A percentile compares a stretch with the other conserved stretches of the same genome.
These are phyloP conservation scores for Zymoseptoria passerinii DNA, from an alignment of 2,329 filamentous ascomycete species.

Conservation along the genomic window DNA sequence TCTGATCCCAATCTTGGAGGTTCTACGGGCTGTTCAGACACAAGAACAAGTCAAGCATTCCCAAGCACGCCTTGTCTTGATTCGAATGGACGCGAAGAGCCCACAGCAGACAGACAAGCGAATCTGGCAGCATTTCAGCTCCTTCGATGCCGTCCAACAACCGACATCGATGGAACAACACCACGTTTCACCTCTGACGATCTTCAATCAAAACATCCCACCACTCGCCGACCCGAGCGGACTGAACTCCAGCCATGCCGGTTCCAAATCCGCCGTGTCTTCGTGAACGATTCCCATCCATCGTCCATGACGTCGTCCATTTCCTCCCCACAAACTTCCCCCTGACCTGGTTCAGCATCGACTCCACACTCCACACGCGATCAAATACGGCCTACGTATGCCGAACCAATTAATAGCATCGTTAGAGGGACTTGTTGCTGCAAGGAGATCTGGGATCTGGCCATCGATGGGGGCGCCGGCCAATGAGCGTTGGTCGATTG, in stretches of 20 bases:
- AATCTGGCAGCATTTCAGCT: too few relatives aligned
- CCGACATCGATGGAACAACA: background rate
- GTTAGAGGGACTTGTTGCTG: background rate
- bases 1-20: too few relatives aligned
- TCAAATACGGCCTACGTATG: background rate
- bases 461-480: background rate
- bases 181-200: background rate
- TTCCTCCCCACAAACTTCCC: background rate
- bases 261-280: background rate
- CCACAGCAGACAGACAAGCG: too few relatives aligned
- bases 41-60: too few relatives aligned
- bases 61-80: too few relatives aligned
- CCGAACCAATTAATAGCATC: background rate
- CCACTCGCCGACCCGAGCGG: background rate
- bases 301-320: background rate
- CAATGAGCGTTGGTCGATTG: background rate
- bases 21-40: too few relatives aligned
- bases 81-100: too few relatives aligned
- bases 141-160: too few relatives aligned
- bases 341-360: too few relatives aligned
- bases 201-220: background rate
- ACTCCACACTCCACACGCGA: background rate
- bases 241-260: background rate
- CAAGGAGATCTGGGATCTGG: background rate
- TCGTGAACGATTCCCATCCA: background rate